Conservation (phyloP, 2,329 filamentous ascomycete species). For the Hymenoscyphus salicellus region DNA sequence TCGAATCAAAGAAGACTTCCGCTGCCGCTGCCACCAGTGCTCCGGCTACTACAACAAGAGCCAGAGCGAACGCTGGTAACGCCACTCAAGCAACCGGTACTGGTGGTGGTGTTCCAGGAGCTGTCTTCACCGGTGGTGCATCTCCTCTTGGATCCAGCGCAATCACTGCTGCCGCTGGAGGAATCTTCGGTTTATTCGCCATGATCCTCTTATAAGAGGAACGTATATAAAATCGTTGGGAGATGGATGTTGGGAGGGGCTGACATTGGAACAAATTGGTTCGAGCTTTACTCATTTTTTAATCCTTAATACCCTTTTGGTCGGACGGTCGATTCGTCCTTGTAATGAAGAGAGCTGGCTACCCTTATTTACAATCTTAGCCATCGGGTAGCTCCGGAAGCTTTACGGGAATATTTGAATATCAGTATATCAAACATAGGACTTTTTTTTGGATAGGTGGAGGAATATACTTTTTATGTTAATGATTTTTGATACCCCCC, state of each 20-base stretch:
- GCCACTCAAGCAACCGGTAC: slow-evolving; percentile 1
- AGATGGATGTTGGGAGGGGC: not conserved
- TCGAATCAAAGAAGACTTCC: not conserved
- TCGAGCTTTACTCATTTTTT: not conserved
- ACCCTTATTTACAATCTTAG: slow-evolving; percentile 10
- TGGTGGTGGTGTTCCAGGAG: not conserved
- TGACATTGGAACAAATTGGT: slow-evolving; percentile 1
- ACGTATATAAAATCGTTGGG: not conserved
- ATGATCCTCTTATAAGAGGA: slow-evolving; percentile 1
- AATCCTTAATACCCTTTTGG: slow-evolving; percentile 9
- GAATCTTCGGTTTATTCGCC: not conserved
- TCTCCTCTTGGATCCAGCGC: not conserved
- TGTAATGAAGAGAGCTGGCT: slow-evolving; percentile 15
- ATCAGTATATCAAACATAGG: not conserved
- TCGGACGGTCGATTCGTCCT: slow-evolving; percentile 17
- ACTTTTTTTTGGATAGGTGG: not conserved
- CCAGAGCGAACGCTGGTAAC: not conserved
- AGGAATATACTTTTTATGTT: not conserved
- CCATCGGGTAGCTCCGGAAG: slow-evolving; percentile 2
- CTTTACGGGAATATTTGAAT: slow-evolving; percentile 1
- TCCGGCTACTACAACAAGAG: no score
- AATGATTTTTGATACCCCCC: not conserved
- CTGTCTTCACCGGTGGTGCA: slow-evolving; percentile 11
- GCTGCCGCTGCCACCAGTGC: no score
- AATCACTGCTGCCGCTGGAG: not conserved